A percentile compares a stretch with the other conserved stretches of the same genome.
These are phyloP conservation scores for Mycena sanguinolenta DNA, from an alignment of 768 basidiomycete genomes.

Conservation along the genomic window DNA sequence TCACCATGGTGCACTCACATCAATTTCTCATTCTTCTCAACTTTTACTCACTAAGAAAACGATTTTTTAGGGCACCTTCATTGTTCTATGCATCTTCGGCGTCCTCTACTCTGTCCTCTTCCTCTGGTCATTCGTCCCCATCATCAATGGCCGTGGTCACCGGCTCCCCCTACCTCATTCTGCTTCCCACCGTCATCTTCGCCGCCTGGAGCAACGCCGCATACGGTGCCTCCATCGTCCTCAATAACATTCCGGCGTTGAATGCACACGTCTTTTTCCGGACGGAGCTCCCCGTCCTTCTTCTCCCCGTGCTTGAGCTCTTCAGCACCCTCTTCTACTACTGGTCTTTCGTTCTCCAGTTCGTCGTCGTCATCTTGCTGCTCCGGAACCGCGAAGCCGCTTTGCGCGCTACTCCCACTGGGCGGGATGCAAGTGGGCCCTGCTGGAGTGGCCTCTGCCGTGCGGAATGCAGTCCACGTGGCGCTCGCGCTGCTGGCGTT, in stretches of 20 bases:
- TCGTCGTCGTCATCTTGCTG: slow-evolving; percentile 28
- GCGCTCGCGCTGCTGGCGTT: slow-evolving; percentile 30
- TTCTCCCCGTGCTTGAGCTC: slow-evolving; percentile 11
- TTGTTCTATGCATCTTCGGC: slow-evolving; percentile 28
- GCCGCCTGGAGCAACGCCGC: slow-evolving; percentile 29
- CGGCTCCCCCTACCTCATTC: slow-evolving; percentile 30
- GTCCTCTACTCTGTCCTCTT: slow-evolving; percentile 9
- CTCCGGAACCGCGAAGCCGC: slow-evolving; percentile 27
- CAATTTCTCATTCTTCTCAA: neutral
- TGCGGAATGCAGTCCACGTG: slow-evolving; percentile 23
- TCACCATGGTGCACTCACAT: slow-evolving; percentile 18
- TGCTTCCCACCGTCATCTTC: slow-evolving; percentile 31
- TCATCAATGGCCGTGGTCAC: slow-evolving; percentile 25
- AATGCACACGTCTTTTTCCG: neutral
- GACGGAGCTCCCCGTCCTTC: slow-evolving; percentile 7
- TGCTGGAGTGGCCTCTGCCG: slow-evolving; percentile 26
- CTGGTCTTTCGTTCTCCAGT: slow-evolving; percentile 28
- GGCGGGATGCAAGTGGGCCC: too few species aligned
- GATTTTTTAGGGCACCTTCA: slow-evolving; percentile 31
- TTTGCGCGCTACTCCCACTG: slow-evolving; percentile 20
- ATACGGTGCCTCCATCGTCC: slow-evolving; percentile 17
- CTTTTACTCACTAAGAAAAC: too few species aligned
- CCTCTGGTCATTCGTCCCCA: slow-evolving; percentile 28
- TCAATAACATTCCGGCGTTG: slow-evolving; percentile 27
- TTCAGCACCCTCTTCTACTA: slow-evolving; percentile 15